A percentile compares a stretch with the other conserved stretches of the same genome.
These are phyloP conservation scores for Myxozyma vanderwaltii DNA, from an alignment of 805 yeast genomes.

Conservation along the genomic window DNA sequence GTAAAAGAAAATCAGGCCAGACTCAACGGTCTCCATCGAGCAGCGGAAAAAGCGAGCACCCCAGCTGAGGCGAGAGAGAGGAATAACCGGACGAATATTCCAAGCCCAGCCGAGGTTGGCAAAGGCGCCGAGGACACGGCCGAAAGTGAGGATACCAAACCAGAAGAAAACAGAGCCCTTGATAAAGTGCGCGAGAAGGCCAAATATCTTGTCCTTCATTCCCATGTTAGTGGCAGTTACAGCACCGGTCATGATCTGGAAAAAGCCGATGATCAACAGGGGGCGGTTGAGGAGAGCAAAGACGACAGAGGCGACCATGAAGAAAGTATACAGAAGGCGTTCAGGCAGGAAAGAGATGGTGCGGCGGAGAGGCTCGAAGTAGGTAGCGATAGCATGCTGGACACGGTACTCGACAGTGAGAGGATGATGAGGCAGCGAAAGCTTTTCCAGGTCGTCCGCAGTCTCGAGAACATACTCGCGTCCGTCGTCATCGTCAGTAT, in stretches of 20 bases:
- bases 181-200: constrained; percentile 89
- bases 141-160: constrained; percentile 76
- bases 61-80: constrained; percentile 32
- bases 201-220: constrained; percentile 66
- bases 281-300: constrained; percentile 65
- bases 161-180: constrained; percentile 88
- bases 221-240: constrained; percentile 75
- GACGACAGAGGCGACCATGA: constrained; percentile 43
- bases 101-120: constrained; percentile 83
- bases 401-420: constrained; percentile 26
- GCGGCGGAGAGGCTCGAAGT: constrained; percentile 23
- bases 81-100: constrained; percentile 53
- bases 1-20: constrained; percentile 77
- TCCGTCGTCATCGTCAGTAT: constrained; percentile 41
- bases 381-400: constrained; percentile 21
- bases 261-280: constrained; percentile 59
- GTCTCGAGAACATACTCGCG: constrained; percentile 31
- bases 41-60: constrained; percentile 54
- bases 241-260: constrained; percentile 57
- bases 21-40: constrained; percentile 79
- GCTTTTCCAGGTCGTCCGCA: constrained; percentile 26
- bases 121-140: constrained; percentile 85
- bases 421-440: constrained; percentile 19
- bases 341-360: constrained; percentile 32
- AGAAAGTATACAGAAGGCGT: constrained; percentile 35